Percentiles rank a stretch among this genome's conserved stretches.
Conservation (phyloP, 148 eudicot genomes). For the Vaccinium myrtillus region DNA sequence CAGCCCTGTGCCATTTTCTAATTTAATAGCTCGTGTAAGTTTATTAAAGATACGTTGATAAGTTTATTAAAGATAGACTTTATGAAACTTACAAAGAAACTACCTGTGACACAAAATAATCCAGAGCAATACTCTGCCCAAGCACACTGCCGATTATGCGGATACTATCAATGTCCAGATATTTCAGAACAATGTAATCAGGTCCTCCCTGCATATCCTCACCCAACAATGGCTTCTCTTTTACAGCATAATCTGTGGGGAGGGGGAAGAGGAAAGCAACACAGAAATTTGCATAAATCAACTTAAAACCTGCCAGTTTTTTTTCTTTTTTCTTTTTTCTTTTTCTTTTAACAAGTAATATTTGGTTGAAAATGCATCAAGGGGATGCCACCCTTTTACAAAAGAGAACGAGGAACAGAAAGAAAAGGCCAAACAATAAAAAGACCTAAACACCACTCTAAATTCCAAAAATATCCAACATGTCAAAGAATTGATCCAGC, state of each 20-base stretch:
- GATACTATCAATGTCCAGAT: conserved; percentile 75
- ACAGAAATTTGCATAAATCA: background rate
- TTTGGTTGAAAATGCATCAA: background rate
- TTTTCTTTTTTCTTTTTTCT: too few relatives aligned
- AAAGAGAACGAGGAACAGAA: background rate
- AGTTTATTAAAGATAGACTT: background rate
- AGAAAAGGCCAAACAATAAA: background rate
- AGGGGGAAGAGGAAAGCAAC: conserved; percentile 15
- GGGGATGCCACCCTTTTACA: background rate
- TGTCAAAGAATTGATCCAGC: background rate
- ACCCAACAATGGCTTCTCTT: conserved; percentile 67
- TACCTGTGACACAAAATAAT: conserved; percentile 93
- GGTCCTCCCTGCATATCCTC: conserved; percentile 94
- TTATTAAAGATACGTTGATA: background rate
- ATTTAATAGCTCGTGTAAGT: background rate
- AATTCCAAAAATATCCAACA: background rate
- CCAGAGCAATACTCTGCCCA: conserved; percentile 94
- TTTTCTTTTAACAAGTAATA: background rate
- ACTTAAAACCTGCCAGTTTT: background rate
- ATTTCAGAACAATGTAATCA: conserved; percentile 74
- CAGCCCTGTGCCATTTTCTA: background rate
- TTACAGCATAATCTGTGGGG: conserved; percentile 71
- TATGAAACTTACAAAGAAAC: background rate
- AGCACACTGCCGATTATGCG: conserved; percentile 93
- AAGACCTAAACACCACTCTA: background rate